Evolutionary conservation across 1,139 yeast species (phyloP), one percentile per base, ranked within the genome.

Genomic region (Suhomyces guaymorum): DNA sequence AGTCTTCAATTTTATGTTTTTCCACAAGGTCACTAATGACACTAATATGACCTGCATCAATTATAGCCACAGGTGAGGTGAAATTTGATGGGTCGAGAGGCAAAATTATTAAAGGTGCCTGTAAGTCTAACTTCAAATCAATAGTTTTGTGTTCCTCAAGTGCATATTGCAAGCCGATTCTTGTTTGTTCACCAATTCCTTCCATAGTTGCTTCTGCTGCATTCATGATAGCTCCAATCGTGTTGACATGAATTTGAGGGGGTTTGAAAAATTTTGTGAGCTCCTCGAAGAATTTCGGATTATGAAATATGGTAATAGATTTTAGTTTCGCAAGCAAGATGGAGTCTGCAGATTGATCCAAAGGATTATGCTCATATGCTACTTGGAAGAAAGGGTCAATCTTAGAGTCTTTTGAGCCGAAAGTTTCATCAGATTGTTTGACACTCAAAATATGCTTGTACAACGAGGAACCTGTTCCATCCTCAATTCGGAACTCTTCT

Each of bases 201-300:
- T 89, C 96, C 39, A 94, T 85, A 0, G 97, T 89, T 0, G 92
- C 89, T 46, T 90, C 96, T 0, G 99, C 98, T 0, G 96, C 97
- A 57, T 81, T 85, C 80, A 94, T 80, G 18, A 94, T 79, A 5
- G 95, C 95, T 19, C 92, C 95, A 24, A 94, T 79, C 0, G 97
- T 89, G 52, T 89, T 96, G 40, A 83, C 67, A 51, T 90, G 96
- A 23, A 80, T 79, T 41, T 79, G 80, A 10, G 97, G 96, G 1
- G 97, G 96, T 29, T 75, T 80, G 66, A 94, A 92, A 52, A 94
- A 92, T 37, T 60, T 63, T 10, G 75, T 70, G 30, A 92, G 70
- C 38, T 81, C 86, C 49, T 89, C 94, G 28, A 92, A 71, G 51
- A 94, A 87, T 34, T 66, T 73, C 5, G 89, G 83, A 56, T 90